Base-by-base conservation (phyloP, 208 protist genomes). In the Acanthamoeba healyi region DNA sequence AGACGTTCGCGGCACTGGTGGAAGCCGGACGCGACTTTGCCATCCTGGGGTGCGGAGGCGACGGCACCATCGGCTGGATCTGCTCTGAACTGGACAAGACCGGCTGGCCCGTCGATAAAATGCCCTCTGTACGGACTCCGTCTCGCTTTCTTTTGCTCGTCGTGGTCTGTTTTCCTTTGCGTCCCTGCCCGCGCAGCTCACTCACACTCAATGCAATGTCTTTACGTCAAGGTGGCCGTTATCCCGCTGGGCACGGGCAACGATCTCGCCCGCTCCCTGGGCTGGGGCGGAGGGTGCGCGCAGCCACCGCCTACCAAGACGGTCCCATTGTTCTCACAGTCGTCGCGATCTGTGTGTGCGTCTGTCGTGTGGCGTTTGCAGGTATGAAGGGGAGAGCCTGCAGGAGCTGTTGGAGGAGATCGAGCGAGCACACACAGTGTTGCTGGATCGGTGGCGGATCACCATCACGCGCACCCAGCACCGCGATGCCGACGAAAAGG, bases 231-330 rank as follows among this genome's bases (percentile, higher is more conserved):
- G 46, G 82, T 90, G 26, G 54, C 36, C 6, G 58, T 90, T 5
- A 65, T 98, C 19, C 97, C 97, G 24, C 65, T 98, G 3, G 97
- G 97, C 2, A 98, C 97, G 17, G 97, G 97, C 12, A 98, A 98
- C 93, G 97, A 98, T 79, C 67, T 98, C n/a, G 93, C 96, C 29
- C 96, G 97, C 29, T 54, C 91, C 40, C 32, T 98, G 6, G 97
- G 97, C 5, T 98, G 97, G 95, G 97, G 97, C 36, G 51, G n/a
- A n/a, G n/a, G n/a, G n/a, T n/a, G n/a, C n/a, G n/a, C n/a, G n/a
- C n/a, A n/a, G n/a, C n/a, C n/a, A n/a, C n/a, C n/a, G n/a, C n/a
- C n/a, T n/a, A n/a, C n/a, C n/a, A n/a, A n/a, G n/a, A n/a, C n/a
- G n/a, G n/a, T n/a, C n/a, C n/a, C n/a, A n/a, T n/a, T n/a, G n/a